Conservation (phyloP, 2,329 filamentous ascomycete genomes). For the Diplodia scrobiculata region DNA sequence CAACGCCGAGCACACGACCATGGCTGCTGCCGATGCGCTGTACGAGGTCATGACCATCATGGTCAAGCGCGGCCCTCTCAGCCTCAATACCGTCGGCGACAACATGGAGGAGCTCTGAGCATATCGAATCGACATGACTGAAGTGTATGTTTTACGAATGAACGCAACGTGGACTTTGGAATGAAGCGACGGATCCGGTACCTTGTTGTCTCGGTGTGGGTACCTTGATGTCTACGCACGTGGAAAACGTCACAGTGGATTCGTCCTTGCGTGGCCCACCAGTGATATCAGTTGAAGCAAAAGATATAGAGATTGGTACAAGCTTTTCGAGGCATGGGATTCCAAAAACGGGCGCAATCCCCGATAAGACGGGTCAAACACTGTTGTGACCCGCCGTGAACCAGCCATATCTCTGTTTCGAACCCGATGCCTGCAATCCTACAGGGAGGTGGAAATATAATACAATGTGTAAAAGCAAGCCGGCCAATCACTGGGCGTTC, state of each 20-base stretch:
- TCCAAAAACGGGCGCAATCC: too few relatives aligned
- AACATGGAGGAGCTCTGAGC: slow-evolving; percentile 26
- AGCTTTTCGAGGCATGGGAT: too few relatives aligned
- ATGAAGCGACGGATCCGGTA: background rate
- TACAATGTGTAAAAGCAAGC: background rate
- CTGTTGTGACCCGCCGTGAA: too few relatives aligned
- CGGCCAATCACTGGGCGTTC: background rate
- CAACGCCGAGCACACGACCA: slow-evolving; percentile 72
- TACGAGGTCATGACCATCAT: slow-evolving; percentile 81
- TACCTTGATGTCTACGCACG: background rate
- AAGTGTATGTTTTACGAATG: background rate
- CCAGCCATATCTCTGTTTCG: too few relatives aligned
- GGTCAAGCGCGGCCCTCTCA: slow-evolving; percentile 75
- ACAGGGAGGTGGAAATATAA: too few relatives aligned
- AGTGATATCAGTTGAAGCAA: too few relatives aligned
- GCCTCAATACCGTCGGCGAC: slow-evolving; percentile 45
- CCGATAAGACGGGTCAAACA: too few relatives aligned
- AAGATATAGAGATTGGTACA: too few relatives aligned
- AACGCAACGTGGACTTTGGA: background rate
- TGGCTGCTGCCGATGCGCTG: slow-evolving; percentile 70
- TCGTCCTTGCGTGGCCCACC: too few relatives aligned
- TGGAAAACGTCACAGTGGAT: too few relatives aligned
- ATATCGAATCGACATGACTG: background rate
- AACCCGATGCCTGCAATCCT: too few relatives aligned
- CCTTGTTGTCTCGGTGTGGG: background rate